A percentile compares a stretch with the other conserved stretches of the same genome.
phyloP scores from a whole-genome alignment of 768 basidiomycete genomes.

The Rhizopogon vesiculosus region DNA sequence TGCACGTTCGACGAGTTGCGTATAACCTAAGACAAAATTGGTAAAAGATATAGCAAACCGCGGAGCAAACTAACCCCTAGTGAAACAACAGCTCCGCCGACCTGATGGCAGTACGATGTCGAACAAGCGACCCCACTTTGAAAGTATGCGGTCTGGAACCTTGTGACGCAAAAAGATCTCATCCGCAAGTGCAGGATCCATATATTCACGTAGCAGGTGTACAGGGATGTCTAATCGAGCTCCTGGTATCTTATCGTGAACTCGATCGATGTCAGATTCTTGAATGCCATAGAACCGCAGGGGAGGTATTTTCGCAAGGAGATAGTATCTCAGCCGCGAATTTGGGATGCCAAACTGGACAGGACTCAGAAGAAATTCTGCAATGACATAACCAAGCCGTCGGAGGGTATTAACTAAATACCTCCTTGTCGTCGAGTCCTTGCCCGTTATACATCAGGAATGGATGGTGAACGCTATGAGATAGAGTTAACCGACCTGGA shows the following conservation, averaged over 20 bases:
- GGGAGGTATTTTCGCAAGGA: slow-evolving; percentile 56
- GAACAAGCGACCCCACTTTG: slow-evolving; percentile 76
- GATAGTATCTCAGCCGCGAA: slow-evolving; percentile 76
- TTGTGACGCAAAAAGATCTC: slow-evolving; percentile 21
- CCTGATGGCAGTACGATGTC: slow-evolving; percentile 71
- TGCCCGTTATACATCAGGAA: slow-evolving; percentile 8
- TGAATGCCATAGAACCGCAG: slow-evolving; percentile 30
- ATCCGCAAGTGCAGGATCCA: slow-evolving; percentile 8
- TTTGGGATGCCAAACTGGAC: slow-evolving; percentile 80
- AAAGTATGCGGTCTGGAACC: slow-evolving; percentile 58
- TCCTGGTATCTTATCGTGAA: slow-evolving; percentile 54
- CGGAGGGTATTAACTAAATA: slow-evolving; percentile 49
- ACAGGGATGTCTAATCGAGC: background rate
- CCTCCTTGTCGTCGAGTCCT: slow-evolving; percentile 64
- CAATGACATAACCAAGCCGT: slow-evolving; percentile 48
- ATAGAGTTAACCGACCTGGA: slow-evolving; percentile 51
- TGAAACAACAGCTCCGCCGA: slow-evolving; percentile 72
- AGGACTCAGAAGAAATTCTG: slow-evolving; percentile 69
- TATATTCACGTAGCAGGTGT: slow-evolving; percentile 7
- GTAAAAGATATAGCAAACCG: background rate
- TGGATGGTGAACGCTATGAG: background rate
- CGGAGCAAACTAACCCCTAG: slow-evolving; percentile 46
- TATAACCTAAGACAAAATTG: slow-evolving; percentile 48
- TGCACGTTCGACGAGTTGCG: slow-evolving; percentile 68
- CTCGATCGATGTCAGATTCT: slow-evolving; percentile 9